Percentiles rank a stretch among this genome's conserved stretches.
phyloP scores from a whole-genome alignment of 176 grass and related monocot genomes.

The Rhynchospora breviuscula region DNA sequence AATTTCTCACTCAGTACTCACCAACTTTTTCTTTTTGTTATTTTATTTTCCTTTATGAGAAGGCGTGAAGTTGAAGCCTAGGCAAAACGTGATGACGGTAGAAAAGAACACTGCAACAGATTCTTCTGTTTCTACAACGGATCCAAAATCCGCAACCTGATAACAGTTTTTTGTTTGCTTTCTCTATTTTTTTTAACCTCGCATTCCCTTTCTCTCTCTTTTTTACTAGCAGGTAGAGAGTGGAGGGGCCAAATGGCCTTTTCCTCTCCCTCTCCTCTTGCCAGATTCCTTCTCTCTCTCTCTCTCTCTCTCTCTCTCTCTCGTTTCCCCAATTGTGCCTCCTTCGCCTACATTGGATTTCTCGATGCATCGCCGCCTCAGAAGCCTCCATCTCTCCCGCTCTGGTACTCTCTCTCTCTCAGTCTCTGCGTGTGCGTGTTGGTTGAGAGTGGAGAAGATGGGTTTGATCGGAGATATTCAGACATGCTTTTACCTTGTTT shows the following conservation, averaged over 20 bases:
- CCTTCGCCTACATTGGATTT: not conserved
- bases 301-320: not conserved
- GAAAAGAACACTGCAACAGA: not conserved
- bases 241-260: conserved; percentile 5
- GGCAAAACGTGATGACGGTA: not conserved
- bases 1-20: not conserved
- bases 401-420: not conserved
- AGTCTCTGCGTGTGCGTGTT: not conserved
- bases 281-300: conserved; percentile 6
- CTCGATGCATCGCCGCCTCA: conserved; percentile 9
- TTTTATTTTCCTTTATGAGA: not conserved
- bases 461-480: not conserved
- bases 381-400: conserved; percentile 12
- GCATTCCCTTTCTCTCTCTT: not conserved
- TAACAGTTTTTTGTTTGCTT: conserved; percentile 1
- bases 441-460: not conserved
- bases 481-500: not conserved
- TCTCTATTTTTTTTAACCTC: not conserved
- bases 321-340: not conserved
- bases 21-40: not conserved
- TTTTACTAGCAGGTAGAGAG: not conserved
- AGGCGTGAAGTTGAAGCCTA: not conserved
- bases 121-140: not conserved
- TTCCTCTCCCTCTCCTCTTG: not conserved
- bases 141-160: not conserved